These are phyloP conservation scores for Salvia rosmarinus DNA, from an alignment of 257 asterid genomes.

Conservation along the genomic window DNA sequence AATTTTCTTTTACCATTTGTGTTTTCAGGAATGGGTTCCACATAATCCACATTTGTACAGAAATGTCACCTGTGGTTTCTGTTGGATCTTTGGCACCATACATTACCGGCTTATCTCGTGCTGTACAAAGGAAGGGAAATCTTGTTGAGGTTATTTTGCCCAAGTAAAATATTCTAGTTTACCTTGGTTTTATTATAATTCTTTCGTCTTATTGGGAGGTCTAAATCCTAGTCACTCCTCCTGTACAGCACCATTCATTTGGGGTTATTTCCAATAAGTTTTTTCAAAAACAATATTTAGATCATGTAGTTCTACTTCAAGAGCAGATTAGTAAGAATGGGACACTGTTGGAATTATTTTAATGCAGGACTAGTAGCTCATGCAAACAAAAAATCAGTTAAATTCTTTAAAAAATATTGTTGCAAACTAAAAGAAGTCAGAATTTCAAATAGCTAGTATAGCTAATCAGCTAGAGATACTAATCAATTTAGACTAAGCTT, in stretches of 20 bases:
- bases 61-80: constrained; percentile 83
- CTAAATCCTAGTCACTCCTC: constrained; percentile 9
- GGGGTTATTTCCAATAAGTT: constrained; percentile 17
- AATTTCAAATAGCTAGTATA: neutral
- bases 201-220: constrained; percentile 25
- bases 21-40: constrained; percentile 66
- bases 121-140: constrained; percentile 76
- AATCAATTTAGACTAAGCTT: neutral
- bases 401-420: neutral
- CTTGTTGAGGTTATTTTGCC: constrained; percentile 91
- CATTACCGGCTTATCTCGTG: constrained; percentile 67
- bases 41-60: constrained; percentile 78
- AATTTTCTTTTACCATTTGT: constrained; percentile 23
- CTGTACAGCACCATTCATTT: neutral
- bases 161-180: constrained; percentile 56
- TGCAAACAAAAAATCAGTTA: constrained; percentile 2
- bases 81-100: constrained; percentile 79
- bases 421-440: neutral
- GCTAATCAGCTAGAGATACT: constrained; percentile 1
- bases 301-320: constrained; percentile 6
- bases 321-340: constrained; percentile 10
- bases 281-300: neutral
- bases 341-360: neutral
- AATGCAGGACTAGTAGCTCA: neutral
- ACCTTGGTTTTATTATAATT: constrained; percentile 18